phyloP scores from a whole-genome alignment of 2,329 filamentous ascomycete species.

The Magnaporthales sp. region DNA sequence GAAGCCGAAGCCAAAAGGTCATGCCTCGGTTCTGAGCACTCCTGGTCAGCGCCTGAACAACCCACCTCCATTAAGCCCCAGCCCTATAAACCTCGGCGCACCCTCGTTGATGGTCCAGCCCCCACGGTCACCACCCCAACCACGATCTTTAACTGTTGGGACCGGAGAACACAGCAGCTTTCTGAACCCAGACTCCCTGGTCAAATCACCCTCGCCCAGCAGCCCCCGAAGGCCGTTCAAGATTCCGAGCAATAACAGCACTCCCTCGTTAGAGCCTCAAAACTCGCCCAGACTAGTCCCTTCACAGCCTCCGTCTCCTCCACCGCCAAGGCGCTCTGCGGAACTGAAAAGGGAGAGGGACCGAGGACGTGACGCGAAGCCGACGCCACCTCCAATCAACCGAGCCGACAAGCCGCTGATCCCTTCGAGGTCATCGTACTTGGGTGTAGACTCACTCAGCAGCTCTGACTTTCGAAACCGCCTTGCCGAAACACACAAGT shows the following conservation, averaged over 20 bases:
- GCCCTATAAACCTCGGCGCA: slow-evolving; percentile 29
- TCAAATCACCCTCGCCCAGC: slow-evolving; percentile 30
- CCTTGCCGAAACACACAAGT: slow-evolving; percentile 38
- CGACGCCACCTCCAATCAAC: slow-evolving; percentile 66
- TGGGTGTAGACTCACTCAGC: slow-evolving; percentile 10
- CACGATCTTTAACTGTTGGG: slow-evolving; percentile 22
- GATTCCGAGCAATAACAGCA: slow-evolving; percentile 46
- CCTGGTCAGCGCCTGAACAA: background rate
- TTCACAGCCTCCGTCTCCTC: slow-evolving; percentile 51
- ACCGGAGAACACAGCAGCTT: slow-evolving; percentile 33
- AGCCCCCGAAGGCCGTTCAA: slow-evolving; percentile 37
- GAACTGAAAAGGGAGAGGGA: slow-evolving; percentile 41
- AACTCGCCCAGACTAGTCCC: slow-evolving; percentile 38
- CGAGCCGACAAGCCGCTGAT: slow-evolving; percentile 60
- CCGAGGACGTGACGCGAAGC: slow-evolving; percentile 19
- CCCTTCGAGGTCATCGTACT: slow-evolving; percentile 17
- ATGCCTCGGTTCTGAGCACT: background rate
- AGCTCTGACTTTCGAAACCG: slow-evolving; percentile 23
- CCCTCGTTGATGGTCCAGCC: slow-evolving; percentile 63
- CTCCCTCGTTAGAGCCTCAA: slow-evolving; percentile 37
- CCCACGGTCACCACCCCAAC: slow-evolving; percentile 59
- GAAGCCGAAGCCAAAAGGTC: slow-evolving; percentile 28
- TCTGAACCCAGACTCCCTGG: slow-evolving; percentile 37
- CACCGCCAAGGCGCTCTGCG: slow-evolving; percentile 53
- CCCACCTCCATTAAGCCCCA: slow-evolving; percentile 28